These are phyloP conservation scores for Nothopassalora personata DNA, from an alignment of 2,329 filamentous ascomycete genomes.

Conservation along the genomic window DNA sequence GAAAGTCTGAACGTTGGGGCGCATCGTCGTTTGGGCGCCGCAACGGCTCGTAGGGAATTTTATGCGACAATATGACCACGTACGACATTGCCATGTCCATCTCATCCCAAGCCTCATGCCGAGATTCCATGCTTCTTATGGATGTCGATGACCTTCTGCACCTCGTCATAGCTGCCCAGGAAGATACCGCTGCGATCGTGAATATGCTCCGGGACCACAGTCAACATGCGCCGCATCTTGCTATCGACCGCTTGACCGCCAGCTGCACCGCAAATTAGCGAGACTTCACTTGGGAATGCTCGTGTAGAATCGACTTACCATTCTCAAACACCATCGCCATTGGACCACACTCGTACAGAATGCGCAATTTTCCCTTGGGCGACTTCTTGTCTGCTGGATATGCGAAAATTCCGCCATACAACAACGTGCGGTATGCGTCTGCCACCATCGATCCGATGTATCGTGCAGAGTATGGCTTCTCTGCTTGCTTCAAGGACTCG, in stretches of 20 bases:
- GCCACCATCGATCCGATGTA: conserved; percentile 99
- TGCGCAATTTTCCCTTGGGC: conserved; percentile 94
- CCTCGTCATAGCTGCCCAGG: conserved; percentile 88
- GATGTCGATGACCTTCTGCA: conserved; percentile 87
- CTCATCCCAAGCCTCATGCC: conserved; percentile 7
- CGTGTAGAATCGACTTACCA: conserved; percentile 53
- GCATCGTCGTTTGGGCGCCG: background rate
- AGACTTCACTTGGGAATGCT: background rate
- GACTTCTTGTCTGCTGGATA: conserved; percentile 98
- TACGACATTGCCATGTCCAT: background rate
- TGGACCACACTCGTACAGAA: conserved; percentile 95
- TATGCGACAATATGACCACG: background rate
- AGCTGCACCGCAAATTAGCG: conserved; percentile 48
- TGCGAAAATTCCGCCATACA: conserved; percentile 96
- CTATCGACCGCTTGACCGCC: conserved; percentile 89
- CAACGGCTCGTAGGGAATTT: background rate
- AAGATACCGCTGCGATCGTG: conserved; percentile 96
- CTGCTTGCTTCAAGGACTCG: conserved; percentile 77
- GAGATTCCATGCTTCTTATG: conserved; percentile 55
- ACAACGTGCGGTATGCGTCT: conserved; percentile 88
- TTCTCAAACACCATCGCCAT: conserved; percentile 99
- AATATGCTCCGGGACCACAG: conserved; percentile 83
- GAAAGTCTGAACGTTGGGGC: no score
- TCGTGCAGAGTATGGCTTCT: conserved; percentile 77
- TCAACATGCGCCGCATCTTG: conserved; percentile 84